Evolutionary conservation across 169 alveolate species (phyloP).

Genomic region (Cryptosporidium andersoni): DNA sequence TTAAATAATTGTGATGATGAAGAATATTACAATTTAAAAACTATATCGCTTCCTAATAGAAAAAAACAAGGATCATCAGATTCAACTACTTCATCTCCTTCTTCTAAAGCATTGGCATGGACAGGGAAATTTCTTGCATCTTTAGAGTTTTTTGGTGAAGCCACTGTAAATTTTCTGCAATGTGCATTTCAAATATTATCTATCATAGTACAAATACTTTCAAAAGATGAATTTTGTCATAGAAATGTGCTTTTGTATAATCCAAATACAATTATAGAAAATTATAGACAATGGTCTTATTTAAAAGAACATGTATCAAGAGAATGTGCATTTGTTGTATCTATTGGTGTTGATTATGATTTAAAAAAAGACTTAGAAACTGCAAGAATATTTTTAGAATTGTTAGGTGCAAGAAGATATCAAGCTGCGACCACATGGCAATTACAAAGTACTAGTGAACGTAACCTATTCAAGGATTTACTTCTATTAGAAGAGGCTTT

Average conservation of each 20-base stretch:
- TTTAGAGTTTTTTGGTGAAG: slow-evolving; percentile 60
- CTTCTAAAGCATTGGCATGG: slow-evolving; percentile 45
- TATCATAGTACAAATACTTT: neutral
- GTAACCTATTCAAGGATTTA: slow-evolving; percentile 35
- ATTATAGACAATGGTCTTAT: slow-evolving; percentile 67
- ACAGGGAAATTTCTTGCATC: slow-evolving; percentile 56
- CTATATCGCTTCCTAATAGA: neutral
- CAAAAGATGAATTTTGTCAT: neutral
- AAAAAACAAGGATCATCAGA: neutral
- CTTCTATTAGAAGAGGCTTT: slow-evolving; percentile 43
- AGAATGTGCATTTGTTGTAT: slow-evolving; percentile 67
- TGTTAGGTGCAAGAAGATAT: slow-evolving; percentile 63
- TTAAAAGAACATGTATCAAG: slow-evolving; percentile 62
- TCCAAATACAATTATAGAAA: slow-evolving; percentile 19
- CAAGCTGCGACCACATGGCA: slow-evolving; percentile 43
- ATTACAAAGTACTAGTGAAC: slow-evolving; percentile 22
- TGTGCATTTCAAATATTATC: slow-evolving; percentile 25
- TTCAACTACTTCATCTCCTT: neutral
- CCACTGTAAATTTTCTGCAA: slow-evolving; percentile 42
- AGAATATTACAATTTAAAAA: neutral
- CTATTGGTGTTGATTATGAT: slow-evolving; percentile 44
- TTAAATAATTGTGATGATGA: neutral
- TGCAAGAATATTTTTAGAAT: slow-evolving; percentile 40
- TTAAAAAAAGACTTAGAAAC: slow-evolving; percentile 42
- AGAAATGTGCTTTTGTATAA: neutral